Conservation (phyloP, 1,284 basidiomycete species). For the Hortiboletus rubellus region DNA sequence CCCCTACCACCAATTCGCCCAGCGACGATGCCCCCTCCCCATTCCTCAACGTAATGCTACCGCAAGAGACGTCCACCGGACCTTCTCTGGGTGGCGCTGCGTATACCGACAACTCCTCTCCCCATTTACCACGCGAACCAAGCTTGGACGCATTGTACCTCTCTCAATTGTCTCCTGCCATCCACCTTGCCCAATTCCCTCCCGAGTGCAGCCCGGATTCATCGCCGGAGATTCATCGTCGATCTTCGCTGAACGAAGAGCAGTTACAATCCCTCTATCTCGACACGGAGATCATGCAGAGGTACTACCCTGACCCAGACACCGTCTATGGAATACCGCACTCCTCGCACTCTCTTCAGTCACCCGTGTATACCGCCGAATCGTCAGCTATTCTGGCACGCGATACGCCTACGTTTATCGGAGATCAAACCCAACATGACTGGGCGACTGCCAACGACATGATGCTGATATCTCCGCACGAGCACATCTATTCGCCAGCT, state of each 20-base stretch:
- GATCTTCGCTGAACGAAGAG: slow-evolving; percentile 27
- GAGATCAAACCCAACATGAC: slow-evolving; percentile 9
- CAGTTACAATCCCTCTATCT: slow-evolving; percentile 27
- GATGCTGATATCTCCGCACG: slow-evolving; percentile 22
- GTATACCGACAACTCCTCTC: slow-evolving; percentile 9
- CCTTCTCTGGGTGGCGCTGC: slow-evolving; percentile 11
- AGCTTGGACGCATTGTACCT: slow-evolving; percentile 22
- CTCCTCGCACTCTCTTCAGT: slow-evolving; percentile 12
- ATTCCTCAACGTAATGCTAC: not conserved
- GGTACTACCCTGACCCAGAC: slow-evolving; percentile 25
- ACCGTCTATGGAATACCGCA: slow-evolving; percentile 15
- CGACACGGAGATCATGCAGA: slow-evolving; percentile 21
- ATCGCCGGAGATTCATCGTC: slow-evolving; percentile 16
- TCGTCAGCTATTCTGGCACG: slow-evolving; percentile 10
- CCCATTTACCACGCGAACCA: slow-evolving; percentile 17
- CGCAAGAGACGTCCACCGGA: slow-evolving; percentile 1
- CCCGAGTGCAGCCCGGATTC: slow-evolving; percentile 14
- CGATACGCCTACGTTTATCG: slow-evolving; percentile 20
- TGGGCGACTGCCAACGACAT: slow-evolving; percentile 19
- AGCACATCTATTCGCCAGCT: slow-evolving; percentile 16
- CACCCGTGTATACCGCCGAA: slow-evolving; percentile 25
- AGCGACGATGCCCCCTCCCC: slow-evolving; percentile 9
- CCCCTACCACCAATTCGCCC: slow-evolving; percentile 5
- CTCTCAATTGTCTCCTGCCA: slow-evolving; percentile 26
- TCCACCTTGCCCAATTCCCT: slow-evolving; percentile 19